phyloP scores from a whole-genome alignment of 768 basidiomycete genomes.

The Dentipellis fragilis region DNA sequence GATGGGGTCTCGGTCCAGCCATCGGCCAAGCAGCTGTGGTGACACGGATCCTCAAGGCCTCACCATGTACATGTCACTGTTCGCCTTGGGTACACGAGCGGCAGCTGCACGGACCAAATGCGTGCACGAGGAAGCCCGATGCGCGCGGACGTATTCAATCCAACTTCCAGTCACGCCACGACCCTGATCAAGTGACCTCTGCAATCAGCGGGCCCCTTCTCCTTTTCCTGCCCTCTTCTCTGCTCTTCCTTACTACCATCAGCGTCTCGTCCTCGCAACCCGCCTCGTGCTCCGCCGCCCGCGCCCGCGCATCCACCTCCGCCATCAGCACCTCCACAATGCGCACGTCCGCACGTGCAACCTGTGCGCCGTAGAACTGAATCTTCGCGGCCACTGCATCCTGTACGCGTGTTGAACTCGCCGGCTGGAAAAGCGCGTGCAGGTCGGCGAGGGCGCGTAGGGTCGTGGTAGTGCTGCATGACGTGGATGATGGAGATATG shows the following conservation, averaged over 20 bases:
- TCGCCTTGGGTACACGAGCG: no score
- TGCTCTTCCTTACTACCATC: not conserved
- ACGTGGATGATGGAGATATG: slow-evolving; percentile 15
- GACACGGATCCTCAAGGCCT: no score
- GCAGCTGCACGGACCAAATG: no score
- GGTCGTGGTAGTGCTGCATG: slow-evolving; percentile 27
- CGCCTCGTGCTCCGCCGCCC: not conserved
- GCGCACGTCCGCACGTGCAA: slow-evolving; percentile 13
- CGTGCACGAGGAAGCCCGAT: no score
- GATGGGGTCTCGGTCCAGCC: no score
- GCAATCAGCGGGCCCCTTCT: not conserved
- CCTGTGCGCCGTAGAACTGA: slow-evolving; percentile 58
- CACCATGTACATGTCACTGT: no score
- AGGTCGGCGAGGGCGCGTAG: slow-evolving; percentile 51
- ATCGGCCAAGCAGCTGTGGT: no score
- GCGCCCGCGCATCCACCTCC: not conserved
- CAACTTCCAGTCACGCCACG: not conserved
- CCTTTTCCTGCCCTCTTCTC: not conserved
- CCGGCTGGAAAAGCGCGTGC: slow-evolving; percentile 26
- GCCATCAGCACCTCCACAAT: not conserved
- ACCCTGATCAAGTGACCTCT: not conserved
- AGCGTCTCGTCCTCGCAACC: not conserved
- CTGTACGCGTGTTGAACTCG: not conserved
- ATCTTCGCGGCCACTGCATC: slow-evolving; percentile 47
- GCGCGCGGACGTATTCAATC: no score